A percentile compares a stretch with the other conserved stretches of the same genome.
Evolutionary conservation across 2,329 filamentous ascomycete species (phyloP).

Genomic region (Aspergillus eucalypticola): DNA sequence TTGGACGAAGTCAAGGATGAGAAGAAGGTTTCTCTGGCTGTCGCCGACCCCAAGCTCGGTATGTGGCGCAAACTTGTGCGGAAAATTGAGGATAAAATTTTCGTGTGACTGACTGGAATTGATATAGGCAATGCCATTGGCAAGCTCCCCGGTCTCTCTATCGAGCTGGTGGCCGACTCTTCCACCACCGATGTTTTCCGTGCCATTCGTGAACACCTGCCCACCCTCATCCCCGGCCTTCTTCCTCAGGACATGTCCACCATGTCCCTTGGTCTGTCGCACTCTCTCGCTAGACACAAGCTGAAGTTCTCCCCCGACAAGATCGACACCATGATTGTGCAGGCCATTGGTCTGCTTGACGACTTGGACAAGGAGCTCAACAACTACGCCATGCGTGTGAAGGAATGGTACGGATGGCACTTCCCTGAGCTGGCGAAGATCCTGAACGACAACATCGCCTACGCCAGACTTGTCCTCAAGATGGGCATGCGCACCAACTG

Average conservation of each 20-base stretch:
- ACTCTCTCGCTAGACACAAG: conserved; percentile 95
- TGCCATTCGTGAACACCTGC: conserved; percentile 86
- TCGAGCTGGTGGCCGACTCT: conserved; percentile 80
- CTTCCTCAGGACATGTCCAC: conserved; percentile 82
- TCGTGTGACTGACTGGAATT: conserved; percentile 18
- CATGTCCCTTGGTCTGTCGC: conserved; percentile 93
- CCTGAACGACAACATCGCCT: conserved; percentile 94
- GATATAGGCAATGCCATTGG: conserved; percentile 74
- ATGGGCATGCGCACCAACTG: conserved; percentile 88
- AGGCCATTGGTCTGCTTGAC: conserved; percentile 90
- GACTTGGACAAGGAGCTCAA: conserved; percentile 99
- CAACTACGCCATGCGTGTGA: conserved; percentile 97
- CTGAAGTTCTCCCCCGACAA: conserved; percentile 98
- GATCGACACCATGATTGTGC: conserved; percentile 99
- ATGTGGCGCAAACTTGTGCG: conserved; percentile 23
- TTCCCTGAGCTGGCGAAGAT: conserved; percentile 98
- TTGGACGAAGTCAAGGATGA: conserved; percentile 92
- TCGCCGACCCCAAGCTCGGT: conserved; percentile 88
- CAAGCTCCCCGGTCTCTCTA: conserved; percentile 83
- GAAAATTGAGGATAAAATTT: neutral
- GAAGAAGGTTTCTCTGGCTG: conserved; percentile 92
- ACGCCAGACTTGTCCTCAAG: conserved; percentile 80
- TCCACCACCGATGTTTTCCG: conserved; percentile 87
- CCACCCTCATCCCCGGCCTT: conserved; percentile 86
- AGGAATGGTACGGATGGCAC: conserved; percentile 99